Conservation (phyloP, 768 basidiomycete species). For the Termitomyces sp. region DNA sequence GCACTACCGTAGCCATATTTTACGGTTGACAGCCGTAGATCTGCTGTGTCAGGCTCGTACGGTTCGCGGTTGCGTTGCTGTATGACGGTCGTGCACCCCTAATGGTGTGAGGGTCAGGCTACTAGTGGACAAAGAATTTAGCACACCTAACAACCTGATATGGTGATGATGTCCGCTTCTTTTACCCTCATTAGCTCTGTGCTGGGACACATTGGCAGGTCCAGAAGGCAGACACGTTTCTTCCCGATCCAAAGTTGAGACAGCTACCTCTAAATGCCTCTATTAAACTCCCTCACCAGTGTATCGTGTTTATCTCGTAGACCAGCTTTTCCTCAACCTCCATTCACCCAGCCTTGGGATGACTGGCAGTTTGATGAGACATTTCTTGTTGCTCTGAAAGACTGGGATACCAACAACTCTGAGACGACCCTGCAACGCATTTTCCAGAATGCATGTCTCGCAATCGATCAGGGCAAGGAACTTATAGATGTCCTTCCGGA, state of each 20-base stretch:
- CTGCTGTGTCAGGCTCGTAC: too few relatives aligned
- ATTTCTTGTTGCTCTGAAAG: slow-evolving; percentile 5
- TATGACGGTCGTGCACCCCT: too few relatives aligned
- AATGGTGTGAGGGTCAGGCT: too few relatives aligned
- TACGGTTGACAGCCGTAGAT: too few relatives aligned
- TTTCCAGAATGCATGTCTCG: slow-evolving; percentile 1
- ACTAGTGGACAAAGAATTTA: too few relatives aligned
- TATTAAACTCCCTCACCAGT: too few relatives aligned
- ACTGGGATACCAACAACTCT: slow-evolving; percentile 6
- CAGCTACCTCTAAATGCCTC: not conserved
- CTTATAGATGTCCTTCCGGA: slow-evolving; percentile 4
- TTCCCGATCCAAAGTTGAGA: too few relatives aligned
- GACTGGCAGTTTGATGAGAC: slow-evolving; percentile 7
- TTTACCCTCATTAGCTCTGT: not conserved
- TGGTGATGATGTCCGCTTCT: not conserved
- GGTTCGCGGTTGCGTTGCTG: too few relatives aligned
- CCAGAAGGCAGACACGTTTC: not conserved
- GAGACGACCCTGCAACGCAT: slow-evolving; percentile 4
- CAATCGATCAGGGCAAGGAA: slow-evolving; percentile 2
- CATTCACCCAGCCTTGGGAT: not conserved
- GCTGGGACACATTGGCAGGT: not conserved
- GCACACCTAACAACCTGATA: not conserved
- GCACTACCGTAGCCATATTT: too few relatives aligned
- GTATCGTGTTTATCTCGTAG: not conserved
- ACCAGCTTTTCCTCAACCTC: not conserved